These are phyloP conservation scores for Schwanniomyces vanrijiae DNA, from an alignment of 805 yeast genomes.

Conservation along the genomic window DNA sequence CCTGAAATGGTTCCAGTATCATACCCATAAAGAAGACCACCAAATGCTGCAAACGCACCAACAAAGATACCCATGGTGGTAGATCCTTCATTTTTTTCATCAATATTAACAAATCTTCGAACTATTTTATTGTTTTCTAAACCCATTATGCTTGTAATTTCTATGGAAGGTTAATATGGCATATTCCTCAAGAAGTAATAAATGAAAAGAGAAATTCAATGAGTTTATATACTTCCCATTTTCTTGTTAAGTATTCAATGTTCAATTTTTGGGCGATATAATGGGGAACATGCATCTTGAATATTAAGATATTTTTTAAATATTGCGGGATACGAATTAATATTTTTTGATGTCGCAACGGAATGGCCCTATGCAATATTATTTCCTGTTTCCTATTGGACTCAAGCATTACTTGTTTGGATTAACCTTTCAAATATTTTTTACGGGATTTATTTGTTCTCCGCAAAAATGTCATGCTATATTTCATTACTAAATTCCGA, in stretches of 20 bases:
- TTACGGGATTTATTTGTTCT: too few relatives aligned
- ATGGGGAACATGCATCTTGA: not conserved
- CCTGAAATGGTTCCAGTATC: conserved; percentile 45
- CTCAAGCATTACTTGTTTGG: too few relatives aligned
- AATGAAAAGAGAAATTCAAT: not conserved
- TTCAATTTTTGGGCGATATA: not conserved
- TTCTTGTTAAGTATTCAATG: not conserved
- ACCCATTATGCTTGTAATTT: conserved; percentile 25
- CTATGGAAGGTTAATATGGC: not conserved
- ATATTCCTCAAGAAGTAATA: too few relatives aligned
- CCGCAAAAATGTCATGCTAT: too few relatives aligned
- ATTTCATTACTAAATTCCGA: too few relatives aligned
- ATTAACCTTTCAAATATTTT: too few relatives aligned
- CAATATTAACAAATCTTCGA: conserved; percentile 39
- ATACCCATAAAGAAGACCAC: conserved; percentile 42
- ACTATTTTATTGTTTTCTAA: conserved; percentile 34
- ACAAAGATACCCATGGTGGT: conserved; percentile 40
- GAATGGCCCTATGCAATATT: too few relatives aligned
- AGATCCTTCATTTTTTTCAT: conserved; percentile 48
- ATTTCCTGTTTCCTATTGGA: too few relatives aligned
- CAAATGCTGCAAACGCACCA: conserved; percentile 41
- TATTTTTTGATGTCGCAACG: too few relatives aligned
- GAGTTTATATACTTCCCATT: not conserved
- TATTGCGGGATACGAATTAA: too few relatives aligned
- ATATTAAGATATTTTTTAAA: not conserved